Evolutionary conservation across 1,284 basidiomycete genomes (phyloP).

Genomic region (Marasmius fiardii): DNA sequence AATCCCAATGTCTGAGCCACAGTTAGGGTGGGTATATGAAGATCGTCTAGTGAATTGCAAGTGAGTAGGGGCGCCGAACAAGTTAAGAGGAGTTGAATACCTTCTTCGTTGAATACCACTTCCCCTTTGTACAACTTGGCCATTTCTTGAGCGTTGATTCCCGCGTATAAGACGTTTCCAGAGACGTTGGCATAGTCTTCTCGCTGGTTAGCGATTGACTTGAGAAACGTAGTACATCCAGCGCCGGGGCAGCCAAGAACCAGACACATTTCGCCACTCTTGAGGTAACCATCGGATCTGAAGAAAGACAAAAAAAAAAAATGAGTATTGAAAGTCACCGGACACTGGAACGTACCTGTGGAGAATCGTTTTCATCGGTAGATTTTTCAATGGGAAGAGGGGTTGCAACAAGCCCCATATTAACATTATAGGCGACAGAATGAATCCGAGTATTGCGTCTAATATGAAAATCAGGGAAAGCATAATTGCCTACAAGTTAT

Average conservation of each 20-base stretch:
- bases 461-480: slow-evolving; percentile 13
- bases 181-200: slow-evolving; percentile 54
- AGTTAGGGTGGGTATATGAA: slow-evolving; percentile 75
- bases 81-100: slow-evolving; percentile 28
- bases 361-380: slow-evolving; percentile 53
- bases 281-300: slow-evolving; percentile 73
- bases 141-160: slow-evolving; percentile 66
- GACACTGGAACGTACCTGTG: slow-evolving; percentile 49
- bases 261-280: slow-evolving; percentile 62
- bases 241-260: slow-evolving; percentile 84
- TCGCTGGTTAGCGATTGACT: slow-evolving; percentile 71
- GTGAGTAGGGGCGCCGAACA: not conserved
- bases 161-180: slow-evolving; percentile 75
- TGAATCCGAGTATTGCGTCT: slow-evolving; percentile 62
- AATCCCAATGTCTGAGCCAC: slow-evolving; percentile 71
- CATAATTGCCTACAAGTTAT: too few species aligned
- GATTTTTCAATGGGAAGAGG: slow-evolving; percentile 46
- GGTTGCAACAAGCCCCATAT: slow-evolving; percentile 47
- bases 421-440: slow-evolving; percentile 51
- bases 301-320: slow-evolving; percentile 26
- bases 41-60: slow-evolving; percentile 48
- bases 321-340: slow-evolving; percentile 23
- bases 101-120: slow-evolving; percentile 82
- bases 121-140: slow-evolving; percentile 74
- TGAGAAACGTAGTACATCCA: slow-evolving; percentile 80